Conservation (phyloP, 2,329 filamentous ascomycete genomes). For the Xylaria sp. region DNA sequence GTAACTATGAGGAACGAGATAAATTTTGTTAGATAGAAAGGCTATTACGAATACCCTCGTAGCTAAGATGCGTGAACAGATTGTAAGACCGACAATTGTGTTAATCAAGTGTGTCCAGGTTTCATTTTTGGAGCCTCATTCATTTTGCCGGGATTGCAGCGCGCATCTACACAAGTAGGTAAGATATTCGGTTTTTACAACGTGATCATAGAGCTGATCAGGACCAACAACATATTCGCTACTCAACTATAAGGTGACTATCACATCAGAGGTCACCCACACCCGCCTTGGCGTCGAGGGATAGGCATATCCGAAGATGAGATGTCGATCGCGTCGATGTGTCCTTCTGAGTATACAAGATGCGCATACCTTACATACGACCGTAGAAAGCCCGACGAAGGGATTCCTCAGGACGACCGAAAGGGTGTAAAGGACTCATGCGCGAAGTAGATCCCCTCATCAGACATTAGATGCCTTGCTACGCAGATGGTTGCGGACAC, state of each 20-base stretch:
- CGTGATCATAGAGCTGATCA: background rate
- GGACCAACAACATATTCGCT: background rate
- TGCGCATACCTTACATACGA: background rate
- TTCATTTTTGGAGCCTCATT: background rate
- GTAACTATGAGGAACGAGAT: too few relatives aligned
- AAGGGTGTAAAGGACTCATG: background rate
- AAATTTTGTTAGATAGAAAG: background rate
- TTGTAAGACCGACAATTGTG: too few relatives aligned
- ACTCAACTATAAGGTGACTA: background rate
- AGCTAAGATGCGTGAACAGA: background rate
- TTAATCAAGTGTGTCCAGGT: background rate
- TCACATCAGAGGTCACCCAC: background rate
- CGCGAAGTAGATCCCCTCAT: background rate
- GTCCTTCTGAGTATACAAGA: background rate
- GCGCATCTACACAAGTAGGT: background rate
- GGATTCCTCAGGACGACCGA: background rate
- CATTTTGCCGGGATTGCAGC: background rate
- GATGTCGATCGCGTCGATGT: background rate
- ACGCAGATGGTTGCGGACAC: background rate
- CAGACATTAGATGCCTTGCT: background rate
- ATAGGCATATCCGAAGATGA: background rate
- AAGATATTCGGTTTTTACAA: background rate
- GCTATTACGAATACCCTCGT: background rate
- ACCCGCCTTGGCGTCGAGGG: background rate
- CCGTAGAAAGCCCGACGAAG: background rate